Conservation (phyloP, 192 early-diverging fungal genomes). For the Spinellus fusiger region DNA sequence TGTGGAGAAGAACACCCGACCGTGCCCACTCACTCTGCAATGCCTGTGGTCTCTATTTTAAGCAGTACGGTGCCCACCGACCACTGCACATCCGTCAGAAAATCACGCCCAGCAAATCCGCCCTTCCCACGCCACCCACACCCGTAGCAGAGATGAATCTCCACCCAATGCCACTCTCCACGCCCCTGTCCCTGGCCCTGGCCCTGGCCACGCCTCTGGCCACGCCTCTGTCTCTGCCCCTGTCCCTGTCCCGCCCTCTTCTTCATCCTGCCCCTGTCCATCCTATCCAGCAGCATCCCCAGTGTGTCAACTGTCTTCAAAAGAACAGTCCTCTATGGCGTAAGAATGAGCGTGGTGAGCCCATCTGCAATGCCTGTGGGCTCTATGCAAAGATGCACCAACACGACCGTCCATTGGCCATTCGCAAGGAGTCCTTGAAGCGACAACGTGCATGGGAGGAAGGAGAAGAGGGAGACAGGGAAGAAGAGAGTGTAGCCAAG, state of each 20-base stretch:
- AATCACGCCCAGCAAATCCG: neutral
- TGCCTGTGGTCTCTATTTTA: slow-evolving; percentile 93
- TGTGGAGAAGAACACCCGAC: slow-evolving; percentile 83
- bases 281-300: slow-evolving; percentile 1
- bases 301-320: slow-evolving; percentile 66
- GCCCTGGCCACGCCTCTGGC: neutral
- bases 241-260: no score
- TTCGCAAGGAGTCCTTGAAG: neutral
- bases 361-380: slow-evolving; percentile 74
- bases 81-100: slow-evolving; percentile 48
- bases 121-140: slow-evolving; percentile 1
- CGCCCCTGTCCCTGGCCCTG: slow-evolving; percentile 2
- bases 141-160: slow-evolving; percentile 3
- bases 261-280: slow-evolving; percentile 6
- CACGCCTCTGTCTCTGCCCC: slow-evolving; percentile 9
- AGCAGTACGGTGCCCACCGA: slow-evolving; percentile 81
- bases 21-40: slow-evolving; percentile 85
- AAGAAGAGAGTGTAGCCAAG: neutral
- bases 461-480: neutral
- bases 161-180: slow-evolving; percentile 2
- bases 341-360: slow-evolving; percentile 62
- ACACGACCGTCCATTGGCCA: neutral
- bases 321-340: slow-evolving; percentile 74
- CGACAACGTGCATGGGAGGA: neutral
- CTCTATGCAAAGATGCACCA: slow-evolving; percentile 21